phyloP scores from a whole-genome alignment of 352 stramenopile genomes.

The Globisporangium iwayamae region DNA sequence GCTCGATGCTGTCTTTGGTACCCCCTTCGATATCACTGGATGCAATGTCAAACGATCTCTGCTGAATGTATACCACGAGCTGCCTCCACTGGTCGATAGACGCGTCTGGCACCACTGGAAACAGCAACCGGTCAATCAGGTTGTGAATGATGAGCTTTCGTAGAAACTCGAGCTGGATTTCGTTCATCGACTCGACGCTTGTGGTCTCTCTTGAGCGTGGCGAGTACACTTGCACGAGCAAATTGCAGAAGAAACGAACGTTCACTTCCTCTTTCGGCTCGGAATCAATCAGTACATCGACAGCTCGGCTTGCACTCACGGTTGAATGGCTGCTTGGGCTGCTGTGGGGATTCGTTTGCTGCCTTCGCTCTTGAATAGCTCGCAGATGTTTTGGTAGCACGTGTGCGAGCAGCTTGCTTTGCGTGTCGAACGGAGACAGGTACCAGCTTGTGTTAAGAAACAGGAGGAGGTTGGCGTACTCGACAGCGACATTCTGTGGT shows the following conservation, averaged over 20 bases:
- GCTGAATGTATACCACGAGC: constrained; percentile 64
- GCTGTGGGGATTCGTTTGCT: constrained; percentile 1
- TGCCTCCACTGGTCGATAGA: constrained; percentile 56
- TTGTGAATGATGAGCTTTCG: constrained; percentile 60
- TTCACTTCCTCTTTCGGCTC: constrained; percentile 40
- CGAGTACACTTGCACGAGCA: constrained; percentile 68
- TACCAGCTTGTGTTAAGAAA: constrained; percentile 84
- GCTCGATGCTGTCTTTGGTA: constrained; percentile 28
- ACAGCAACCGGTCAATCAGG: constrained; percentile 65
- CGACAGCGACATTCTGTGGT: constrained; percentile 26
- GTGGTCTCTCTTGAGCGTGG: constrained; percentile 16
- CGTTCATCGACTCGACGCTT: constrained; percentile 31
- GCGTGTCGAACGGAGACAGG: constrained; percentile 67
- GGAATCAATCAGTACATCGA: constrained; percentile 18
- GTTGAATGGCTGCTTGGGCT: constrained; percentile 12
- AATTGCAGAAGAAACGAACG: constrained; percentile 72
- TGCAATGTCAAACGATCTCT: constrained; percentile 28
- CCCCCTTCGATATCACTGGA: constrained; percentile 12
- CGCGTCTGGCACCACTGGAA: constrained; percentile 31
- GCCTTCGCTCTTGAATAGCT: constrained; percentile 37
- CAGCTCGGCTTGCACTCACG: constrained; percentile 16
- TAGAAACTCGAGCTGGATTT: constrained; percentile 31
- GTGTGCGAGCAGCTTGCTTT: constrained; percentile 60
- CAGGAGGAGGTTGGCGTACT: constrained; percentile 62
- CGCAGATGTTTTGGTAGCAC: constrained; percentile 58